Conservation (phyloP, 805 yeast species). For the Yamadazyma sp. region DNA sequence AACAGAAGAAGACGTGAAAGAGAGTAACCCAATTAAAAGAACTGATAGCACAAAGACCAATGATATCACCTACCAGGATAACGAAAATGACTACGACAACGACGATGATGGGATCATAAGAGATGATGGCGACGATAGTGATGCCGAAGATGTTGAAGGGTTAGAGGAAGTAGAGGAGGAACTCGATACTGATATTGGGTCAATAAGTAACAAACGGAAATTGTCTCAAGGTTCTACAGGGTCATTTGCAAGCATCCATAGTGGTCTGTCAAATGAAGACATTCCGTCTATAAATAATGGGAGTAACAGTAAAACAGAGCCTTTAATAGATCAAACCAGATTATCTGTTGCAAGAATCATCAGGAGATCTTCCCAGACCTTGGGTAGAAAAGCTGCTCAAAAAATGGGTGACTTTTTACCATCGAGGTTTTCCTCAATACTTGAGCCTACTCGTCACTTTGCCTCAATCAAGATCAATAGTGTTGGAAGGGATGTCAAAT, state of each 20-base stretch:
- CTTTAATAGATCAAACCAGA: conserved; percentile 68
- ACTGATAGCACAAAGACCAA: conserved; percentile 13
- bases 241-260: conserved; percentile 33
- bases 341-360: conserved; percentile 73
- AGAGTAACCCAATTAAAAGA: conserved; percentile 12
- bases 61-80: conserved; percentile 19
- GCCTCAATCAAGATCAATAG: conserved; percentile 72
- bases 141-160: conserved; percentile 24
- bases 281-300: conserved; percentile 15
- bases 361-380: conserved; percentile 71
- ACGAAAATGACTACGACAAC: conserved; percentile 16
- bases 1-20: conserved; percentile 14
- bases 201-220: conserved; percentile 32
- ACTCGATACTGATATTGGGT: conserved; percentile 23
- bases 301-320: conserved; percentile 49
- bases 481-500: conserved; percentile 39
- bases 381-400: conserved; percentile 81
- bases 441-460: conserved; percentile 90
- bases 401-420: conserved; percentile 89
- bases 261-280: conserved; percentile 29
- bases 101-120: conserved; percentile 30
- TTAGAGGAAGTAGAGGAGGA: conserved; percentile 24
- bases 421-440: conserved; percentile 70
- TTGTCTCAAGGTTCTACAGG: conserved; percentile 39
- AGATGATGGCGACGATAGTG: conserved; percentile 30